Base-by-base conservation (phyloP, 371 early-diverging fungal species). In the Apophysomyces variabilis region DNA sequence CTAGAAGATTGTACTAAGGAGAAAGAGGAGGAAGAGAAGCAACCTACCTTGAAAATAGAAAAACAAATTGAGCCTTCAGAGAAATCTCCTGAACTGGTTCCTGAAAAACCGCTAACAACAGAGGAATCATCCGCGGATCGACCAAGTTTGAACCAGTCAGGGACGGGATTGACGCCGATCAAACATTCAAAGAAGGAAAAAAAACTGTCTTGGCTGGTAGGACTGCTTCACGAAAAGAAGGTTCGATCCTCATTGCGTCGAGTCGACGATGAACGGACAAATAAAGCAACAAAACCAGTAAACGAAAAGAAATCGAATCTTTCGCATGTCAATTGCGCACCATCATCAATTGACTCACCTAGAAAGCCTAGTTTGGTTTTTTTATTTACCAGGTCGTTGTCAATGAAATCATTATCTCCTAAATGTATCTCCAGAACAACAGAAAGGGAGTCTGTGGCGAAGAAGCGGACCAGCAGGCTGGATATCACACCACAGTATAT, bases 391-490 rank as follows among this genome's bases (percentile, higher is more conserved):
- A 50, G 54, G 11, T 50, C 54, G 54, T 50, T 50, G 54, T 50
- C 54, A 50, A 50, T 50, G 54, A 50, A 50, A 32, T 50, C 21
- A 18, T 26, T 50, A 7, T 16, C 54, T 50, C 54, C 54, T 21
- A 50, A 50, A 35, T 9, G 21, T 21, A 21, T 9, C 54, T 50
- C 54, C n/a, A 50, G 21, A 21, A 5, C 21, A 50, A 21, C 21
- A 21, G 18, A 50, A 50, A n/a, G 21, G 21, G 54, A 50, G 21
- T 21, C 54, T 21, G 54, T 21, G 21, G 21, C 21, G 21, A 60
- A 38, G 38, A 60, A 35, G 18, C 43, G 60, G 16, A 13, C 38
- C 61, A 65, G 26, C 54, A 60, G 43, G 54, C 54, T 56, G 38
- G 32, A 50, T 50, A 50, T 50, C 9, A 35, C 54, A 16, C 54